Conservation (phyloP, 495 filamentous ascomycete genomes). For the Podospora pseudoanserina region DNA sequence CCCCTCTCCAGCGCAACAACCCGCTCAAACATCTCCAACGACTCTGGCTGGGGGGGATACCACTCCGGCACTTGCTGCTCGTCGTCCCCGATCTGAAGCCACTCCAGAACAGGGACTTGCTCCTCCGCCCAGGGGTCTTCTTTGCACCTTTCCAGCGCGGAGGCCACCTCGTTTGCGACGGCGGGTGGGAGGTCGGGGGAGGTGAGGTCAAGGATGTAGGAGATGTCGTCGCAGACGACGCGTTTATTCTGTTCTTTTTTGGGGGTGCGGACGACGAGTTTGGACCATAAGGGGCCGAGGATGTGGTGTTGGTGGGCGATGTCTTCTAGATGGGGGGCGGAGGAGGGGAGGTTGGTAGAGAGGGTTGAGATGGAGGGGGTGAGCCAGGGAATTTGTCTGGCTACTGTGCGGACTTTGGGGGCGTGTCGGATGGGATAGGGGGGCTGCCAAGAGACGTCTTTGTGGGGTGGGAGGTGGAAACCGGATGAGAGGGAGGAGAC, state of each 20-base stretch:
- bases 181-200: neutral
- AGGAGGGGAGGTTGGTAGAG: neutral
- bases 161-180: neutral
- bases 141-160: conserved; percentile 13
- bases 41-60: neutral
- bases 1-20: neutral
- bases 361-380: neutral
- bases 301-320: neutral
- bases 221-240: neutral
- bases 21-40: neutral
- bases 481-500: conserved; percentile 54
- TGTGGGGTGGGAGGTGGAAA: conserved; percentile 62
- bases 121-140: neutral
- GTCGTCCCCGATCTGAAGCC: neutral
- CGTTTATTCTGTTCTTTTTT: neutral
- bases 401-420: neutral
- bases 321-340: neutral
- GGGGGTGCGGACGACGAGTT: neutral
- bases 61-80: neutral
- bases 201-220: neutral
- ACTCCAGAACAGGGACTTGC: neutral
- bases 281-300: neutral
- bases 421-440: neutral
- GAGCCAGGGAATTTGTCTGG: neutral
- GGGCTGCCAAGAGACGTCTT: conserved; percentile 26